phyloP scores from a whole-genome alignment of 2,329 filamentous ascomycete genomes.

The Colletotrichum abscissum region DNA sequence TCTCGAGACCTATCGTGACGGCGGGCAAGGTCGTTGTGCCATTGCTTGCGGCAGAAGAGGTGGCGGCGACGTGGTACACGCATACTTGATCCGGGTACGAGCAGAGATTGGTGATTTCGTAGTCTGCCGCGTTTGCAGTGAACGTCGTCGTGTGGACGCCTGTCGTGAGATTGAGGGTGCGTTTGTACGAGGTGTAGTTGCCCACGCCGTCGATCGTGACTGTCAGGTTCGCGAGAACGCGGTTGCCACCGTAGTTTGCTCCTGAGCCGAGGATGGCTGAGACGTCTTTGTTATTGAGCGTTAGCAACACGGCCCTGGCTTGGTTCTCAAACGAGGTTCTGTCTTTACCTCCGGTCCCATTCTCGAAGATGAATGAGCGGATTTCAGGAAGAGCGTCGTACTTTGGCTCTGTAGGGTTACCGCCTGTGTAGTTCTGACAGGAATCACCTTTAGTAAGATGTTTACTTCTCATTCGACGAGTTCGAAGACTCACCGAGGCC shows the following conservation, averaged over 20 bases:
- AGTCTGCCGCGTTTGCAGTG: constrained; percentile 47
- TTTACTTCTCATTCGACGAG: neutral
- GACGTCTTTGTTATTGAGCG: constrained; percentile 41
- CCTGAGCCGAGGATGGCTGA: constrained; percentile 50
- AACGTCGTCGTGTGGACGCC: constrained; percentile 52
- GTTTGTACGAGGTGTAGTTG: constrained; percentile 48
- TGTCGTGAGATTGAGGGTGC: constrained; percentile 55
- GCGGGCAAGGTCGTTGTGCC: constrained; percentile 45
- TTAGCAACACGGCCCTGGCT: too few relatives aligned
- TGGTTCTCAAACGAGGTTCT: neutral
- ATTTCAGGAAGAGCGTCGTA: constrained; percentile 52
- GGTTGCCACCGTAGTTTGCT: constrained; percentile 57
- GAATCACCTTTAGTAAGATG: neutral
- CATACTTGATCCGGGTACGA: constrained; percentile 53
- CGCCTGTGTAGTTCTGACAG: constrained; percentile 55
- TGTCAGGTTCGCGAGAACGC: constrained; percentile 58
- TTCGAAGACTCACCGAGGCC: constrained; percentile 42
- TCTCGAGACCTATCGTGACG: constrained; percentile 54
- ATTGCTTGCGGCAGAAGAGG: neutral
- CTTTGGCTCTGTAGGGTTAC: constrained; percentile 52
- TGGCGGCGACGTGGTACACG: constrained; percentile 40
- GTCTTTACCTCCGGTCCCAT: constrained; percentile 56
- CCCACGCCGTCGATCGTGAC: constrained; percentile 48
- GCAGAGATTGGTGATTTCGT: constrained; percentile 46
- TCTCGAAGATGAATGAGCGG: constrained; percentile 58